These are phyloP conservation scores for Zelopaecilomyces penicillatus DNA, from an alignment of 2,329 filamentous ascomycete genomes.

Conservation along the genomic window DNA sequence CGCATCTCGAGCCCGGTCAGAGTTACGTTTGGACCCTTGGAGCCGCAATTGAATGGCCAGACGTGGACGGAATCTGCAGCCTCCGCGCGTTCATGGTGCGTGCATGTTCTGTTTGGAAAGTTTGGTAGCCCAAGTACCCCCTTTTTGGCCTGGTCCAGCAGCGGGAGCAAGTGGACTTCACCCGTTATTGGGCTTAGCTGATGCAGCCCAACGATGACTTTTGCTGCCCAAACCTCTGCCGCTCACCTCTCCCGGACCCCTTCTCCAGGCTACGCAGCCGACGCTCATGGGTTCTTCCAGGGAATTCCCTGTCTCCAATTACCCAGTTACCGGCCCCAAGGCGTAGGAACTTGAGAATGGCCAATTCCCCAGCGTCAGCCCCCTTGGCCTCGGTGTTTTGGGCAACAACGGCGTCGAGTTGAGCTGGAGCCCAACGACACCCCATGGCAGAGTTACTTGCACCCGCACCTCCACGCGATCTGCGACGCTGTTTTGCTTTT, in stretches of 20 bases:
- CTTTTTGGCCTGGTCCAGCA: no score
- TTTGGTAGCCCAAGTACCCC: no score
- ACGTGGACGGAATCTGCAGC: no score
- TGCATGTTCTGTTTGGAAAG: no score
- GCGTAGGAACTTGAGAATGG: neutral
- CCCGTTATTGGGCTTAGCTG: conserved; percentile 5
- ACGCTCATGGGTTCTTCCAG: neutral
- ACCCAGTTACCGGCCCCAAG: neutral
- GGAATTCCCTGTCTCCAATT: conserved; percentile 2
- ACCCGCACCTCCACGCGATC: conserved; percentile 7
- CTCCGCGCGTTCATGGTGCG: no score
- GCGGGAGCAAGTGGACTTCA: no score
- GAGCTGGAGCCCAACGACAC: conserved; percentile 8
- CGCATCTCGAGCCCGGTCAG: no score
- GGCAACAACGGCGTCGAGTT: conserved; percentile 6
- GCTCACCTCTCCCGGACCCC: conserved; percentile 4
- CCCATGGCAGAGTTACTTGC: conserved; percentile 6
- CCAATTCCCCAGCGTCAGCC: conserved; percentile 6
- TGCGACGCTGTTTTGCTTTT: conserved; percentile 2
- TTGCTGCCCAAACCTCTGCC: conserved; percentile 8
- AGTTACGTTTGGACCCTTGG: no score
- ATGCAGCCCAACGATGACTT: conserved; percentile 5
- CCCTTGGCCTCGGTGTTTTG: neutral
- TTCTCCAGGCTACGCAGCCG: neutral
- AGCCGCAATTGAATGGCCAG: no score